Evolutionary conservation across 208 protist genomes (phyloP), one percentile per base, ranked within the genome.

Genomic region (Tritrichomonas foetus): DNA sequence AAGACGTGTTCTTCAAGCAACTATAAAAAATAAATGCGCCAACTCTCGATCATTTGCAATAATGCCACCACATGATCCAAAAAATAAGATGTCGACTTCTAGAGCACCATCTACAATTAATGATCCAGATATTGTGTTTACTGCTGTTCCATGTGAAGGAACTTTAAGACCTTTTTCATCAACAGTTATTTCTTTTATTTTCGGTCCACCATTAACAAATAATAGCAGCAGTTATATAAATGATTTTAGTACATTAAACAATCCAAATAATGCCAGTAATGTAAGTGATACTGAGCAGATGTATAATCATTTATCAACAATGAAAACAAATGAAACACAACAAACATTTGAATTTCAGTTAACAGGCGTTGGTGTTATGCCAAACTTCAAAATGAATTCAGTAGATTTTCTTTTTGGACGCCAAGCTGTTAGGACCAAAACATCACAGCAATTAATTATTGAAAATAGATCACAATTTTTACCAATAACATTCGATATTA

Each of bases 101-200:
- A 5, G 53, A 5, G 53, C 53, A 61, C 53, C 53, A 61, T 61
- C 53, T 22, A 61, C 53, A 61, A 22, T 61, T 61, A 16, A 61
- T 16, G 53, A 61, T 69, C 27, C 64, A n/a, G 64, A 69, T 69
- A 33, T 69, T 69, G 57, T 57, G 11, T 89, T 89, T 30, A 44
- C 27, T 27, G 78, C 78, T 33, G 47, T 89, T 89, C 78, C 78
- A 44, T 89, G n/a, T 53, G 78, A 89, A 89, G 78, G 78, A 13
- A 39, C 30, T 16, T 89, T 89, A 89, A 89, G 57, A 44, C 78
- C 78, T 36, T 57, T 47, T 89, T 33, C 33, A 57, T 61, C 78
- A 39, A 89, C 47, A 57, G 14, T 27, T 33, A 57, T 89, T 39
- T 27, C 14, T 39, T 89, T 89, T 57, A 49, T 89, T 61, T 89